Evolutionary conservation across 2,329 filamentous ascomycete species (phyloP), one percentile per base, ranked within the genome.

Genomic region (Sodiomyces alkalinus): DNA sequence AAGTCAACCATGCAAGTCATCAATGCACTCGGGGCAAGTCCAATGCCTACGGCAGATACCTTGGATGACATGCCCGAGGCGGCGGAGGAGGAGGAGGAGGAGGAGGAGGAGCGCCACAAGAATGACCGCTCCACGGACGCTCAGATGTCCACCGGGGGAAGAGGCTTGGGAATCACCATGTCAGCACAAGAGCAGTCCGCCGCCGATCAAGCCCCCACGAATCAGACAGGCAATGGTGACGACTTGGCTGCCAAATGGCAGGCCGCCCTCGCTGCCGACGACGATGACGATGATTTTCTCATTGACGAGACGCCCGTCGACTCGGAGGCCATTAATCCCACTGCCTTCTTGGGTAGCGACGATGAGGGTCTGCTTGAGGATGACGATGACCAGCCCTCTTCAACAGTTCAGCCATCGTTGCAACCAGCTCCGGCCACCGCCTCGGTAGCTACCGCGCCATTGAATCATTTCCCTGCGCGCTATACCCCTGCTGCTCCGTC

Each of bases 361-460:
- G 80, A 81, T 38, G 80, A 86, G 43, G 85, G 82, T 1, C 79
- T 94, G 34, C 57, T 94, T 7, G 76, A 92, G 6, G 85, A 86
- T 32, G 62, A 65, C 4, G 61, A 59, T 8, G 54, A 63, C 13
- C 41, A 37, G 23, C 38, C 46, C 21, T 33, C 39, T 11, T 13
- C 23, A 8, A 17, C n/a, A 5, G 14, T 17, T 6, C 23, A 25
- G 14, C 23, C 10, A 25, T 17, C 9, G 22, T 30, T 10, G 21
- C 32, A 15, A 39, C n/a, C n/a, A n/a, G n/a, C n/a, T n/a, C n/a
- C n/a, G n/a, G n/a, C n/a, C n/a, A 31, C 19, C 40, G 37, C 5
- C 41, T 39, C 27, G 5, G 23, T 17, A 10, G n/a, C n/a, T n/a
- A n/a, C n/a, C n/a, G n/a, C n/a, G n/a, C n/a, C n/a, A n/a, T n/a